phyloP scores from a whole-genome alignment of 139 green algal genomes.

The Asterochloris sp. region DNA sequence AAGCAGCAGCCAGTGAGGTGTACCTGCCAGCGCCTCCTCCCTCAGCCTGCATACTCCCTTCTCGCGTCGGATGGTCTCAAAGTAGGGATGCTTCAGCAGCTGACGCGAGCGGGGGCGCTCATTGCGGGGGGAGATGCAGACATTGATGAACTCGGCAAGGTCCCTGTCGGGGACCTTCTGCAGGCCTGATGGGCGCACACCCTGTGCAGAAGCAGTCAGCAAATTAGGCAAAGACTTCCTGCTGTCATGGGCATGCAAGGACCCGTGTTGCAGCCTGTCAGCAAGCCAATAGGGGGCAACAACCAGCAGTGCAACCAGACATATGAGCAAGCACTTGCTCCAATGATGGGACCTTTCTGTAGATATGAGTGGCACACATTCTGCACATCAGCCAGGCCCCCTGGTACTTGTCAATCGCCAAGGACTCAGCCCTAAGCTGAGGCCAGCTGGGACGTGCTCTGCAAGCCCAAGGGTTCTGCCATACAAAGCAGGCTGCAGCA shows the following conservation, averaged over 20 bases:
- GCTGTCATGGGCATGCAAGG: background rate
- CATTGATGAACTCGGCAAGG: slow-evolving; percentile 83
- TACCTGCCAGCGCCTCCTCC: slow-evolving; percentile 15
- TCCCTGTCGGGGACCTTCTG: slow-evolving; percentile 74
- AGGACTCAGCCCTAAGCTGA: too few relatives aligned
- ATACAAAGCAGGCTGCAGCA: too few relatives aligned
- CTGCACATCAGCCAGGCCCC: too few relatives aligned
- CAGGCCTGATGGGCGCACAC: slow-evolving; percentile 77
- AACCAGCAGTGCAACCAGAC: background rate
- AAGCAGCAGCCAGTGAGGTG: too few relatives aligned
- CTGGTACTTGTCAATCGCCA: too few relatives aligned
- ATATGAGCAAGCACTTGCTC: too few relatives aligned
- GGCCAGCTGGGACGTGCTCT: too few relatives aligned
- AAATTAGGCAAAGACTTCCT: background rate
- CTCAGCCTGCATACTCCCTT: slow-evolving; percentile 15
- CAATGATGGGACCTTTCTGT: too few relatives aligned
- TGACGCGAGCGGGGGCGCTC: slow-evolving; percentile 73
- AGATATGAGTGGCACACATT: too few relatives aligned
- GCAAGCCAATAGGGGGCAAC: background rate
- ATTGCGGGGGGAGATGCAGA: slow-evolving; percentile 76
- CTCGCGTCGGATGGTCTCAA: slow-evolving; percentile 65
- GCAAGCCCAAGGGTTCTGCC: too few relatives aligned
- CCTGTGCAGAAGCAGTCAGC: slow-evolving; percentile 42
- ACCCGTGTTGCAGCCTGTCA: background rate
- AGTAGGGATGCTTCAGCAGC: slow-evolving; percentile 92